Percentiles rank a stretch among this genome's conserved stretches.
phyloP scores from a whole-genome alignment of 352 stramenopile species.

The Phytophthora tentaculata region DNA sequence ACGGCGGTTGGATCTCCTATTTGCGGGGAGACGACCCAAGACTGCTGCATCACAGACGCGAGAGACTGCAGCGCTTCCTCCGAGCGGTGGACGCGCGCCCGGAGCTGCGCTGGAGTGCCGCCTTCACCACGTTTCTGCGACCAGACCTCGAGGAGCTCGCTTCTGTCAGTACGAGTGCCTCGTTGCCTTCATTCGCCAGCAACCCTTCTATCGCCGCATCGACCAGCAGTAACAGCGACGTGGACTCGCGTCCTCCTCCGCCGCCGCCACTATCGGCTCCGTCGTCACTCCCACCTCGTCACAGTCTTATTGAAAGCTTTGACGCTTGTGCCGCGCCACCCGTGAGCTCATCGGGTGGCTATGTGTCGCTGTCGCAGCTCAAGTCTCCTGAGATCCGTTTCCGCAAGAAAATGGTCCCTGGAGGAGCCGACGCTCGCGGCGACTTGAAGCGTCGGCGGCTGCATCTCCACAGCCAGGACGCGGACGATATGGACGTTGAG shows the following conservation, averaged over 20 bases:
- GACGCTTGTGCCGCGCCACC: constrained; percentile 29
- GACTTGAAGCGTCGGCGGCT: constrained; percentile 67
- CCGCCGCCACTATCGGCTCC: constrained; percentile 26
- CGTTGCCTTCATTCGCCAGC: constrained; percentile 35
- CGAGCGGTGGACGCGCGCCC: constrained; percentile 63
- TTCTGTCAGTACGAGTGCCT: constrained; percentile 6
- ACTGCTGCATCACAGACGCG: constrained; percentile 68
- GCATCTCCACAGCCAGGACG: constrained; percentile 46
- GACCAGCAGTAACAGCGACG: constrained; percentile 31
- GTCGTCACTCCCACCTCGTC: constrained; percentile 26
- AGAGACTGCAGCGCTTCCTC: constrained; percentile 69
- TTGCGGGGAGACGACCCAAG: constrained; percentile 76
- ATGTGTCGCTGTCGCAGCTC: constrained; percentile 78
- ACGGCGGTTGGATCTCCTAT: constrained; percentile 75
- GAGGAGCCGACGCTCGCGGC: constrained; percentile 46
- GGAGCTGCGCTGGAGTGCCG: constrained; percentile 63
- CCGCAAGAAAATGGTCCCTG: constrained; percentile 46
- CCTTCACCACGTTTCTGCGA: constrained; percentile 68
- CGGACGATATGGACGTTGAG: constrained; percentile 31
- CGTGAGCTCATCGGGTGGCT: constrained; percentile 58
- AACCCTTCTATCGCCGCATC: constrained; percentile 31
- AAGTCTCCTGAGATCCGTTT: constrained; percentile 83
- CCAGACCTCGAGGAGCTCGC: constrained; percentile 60
- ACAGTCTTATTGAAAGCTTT: constrained; percentile 16
- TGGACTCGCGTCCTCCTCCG: constrained; percentile 23